A percentile compares a stretch with the other conserved stretches of the same genome.
Conservation (phyloP, 345 rosid genomes). For the Eucalyptus lansdowneana region DNA sequence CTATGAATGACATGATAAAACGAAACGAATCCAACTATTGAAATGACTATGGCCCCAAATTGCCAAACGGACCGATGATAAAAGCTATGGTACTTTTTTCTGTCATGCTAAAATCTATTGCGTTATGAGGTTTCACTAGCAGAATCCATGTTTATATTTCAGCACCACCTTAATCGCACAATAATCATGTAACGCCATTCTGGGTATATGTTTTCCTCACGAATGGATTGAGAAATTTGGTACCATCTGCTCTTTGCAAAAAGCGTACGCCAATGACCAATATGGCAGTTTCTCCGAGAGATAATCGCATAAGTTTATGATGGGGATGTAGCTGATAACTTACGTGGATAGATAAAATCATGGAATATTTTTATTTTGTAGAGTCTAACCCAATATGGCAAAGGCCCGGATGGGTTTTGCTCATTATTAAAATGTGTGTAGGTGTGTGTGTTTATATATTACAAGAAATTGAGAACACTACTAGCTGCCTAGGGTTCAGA, state of each 20-base stretch:
- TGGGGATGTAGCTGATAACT: neutral
- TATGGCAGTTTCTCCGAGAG: neutral
- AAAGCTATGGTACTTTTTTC: neutral
- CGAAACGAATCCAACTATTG: neutral
- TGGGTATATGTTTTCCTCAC: neutral
- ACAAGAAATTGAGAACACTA: neutral
- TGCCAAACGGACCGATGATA: neutral
- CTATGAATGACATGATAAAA: neutral
- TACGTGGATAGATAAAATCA: neutral
- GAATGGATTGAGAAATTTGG: neutral
- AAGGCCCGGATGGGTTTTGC: neutral
- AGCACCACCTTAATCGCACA: neutral
- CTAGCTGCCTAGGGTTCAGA: neutral
- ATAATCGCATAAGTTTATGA: neutral
- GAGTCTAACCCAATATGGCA: neutral
- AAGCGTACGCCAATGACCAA: neutral
- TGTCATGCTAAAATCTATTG: neutral
- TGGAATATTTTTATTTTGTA: neutral
- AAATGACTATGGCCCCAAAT: neutral
- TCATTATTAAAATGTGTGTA: neutral
- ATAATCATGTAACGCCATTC: neutral
- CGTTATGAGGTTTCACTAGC: neutral
- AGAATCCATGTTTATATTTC: neutral
- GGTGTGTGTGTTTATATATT: neutral
- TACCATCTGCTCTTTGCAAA: neutral